Conservation (phyloP, 495 filamentous ascomycete species). For the Chaetomidium leptoderma region DNA sequence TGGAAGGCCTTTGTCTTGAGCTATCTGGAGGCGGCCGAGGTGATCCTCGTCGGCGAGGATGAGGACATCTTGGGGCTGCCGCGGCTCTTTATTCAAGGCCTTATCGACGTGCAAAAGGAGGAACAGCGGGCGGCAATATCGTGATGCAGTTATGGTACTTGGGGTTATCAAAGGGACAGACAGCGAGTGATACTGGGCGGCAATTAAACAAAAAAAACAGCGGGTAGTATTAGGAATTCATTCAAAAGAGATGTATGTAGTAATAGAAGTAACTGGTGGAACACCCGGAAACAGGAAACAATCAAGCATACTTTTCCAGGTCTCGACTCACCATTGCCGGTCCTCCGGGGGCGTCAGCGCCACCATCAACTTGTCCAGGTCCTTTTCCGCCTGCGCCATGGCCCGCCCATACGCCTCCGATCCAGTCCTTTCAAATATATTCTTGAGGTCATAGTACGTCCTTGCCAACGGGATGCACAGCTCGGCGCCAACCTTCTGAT, state of each 20-base stretch:
- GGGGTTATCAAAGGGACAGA: no score
- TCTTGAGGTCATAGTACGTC: constrained; percentile 1
- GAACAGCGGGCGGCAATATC: background rate
- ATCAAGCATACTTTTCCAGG: no score
- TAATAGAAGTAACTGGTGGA: no score
- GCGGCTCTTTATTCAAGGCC: background rate
- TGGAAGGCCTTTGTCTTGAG: background rate
- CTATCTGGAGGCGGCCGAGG: background rate
- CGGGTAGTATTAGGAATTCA: no score
- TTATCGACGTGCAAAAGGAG: background rate
- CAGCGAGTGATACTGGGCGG: no score
- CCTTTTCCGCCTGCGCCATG: background rate
- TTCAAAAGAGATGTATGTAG: no score
- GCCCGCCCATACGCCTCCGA: background rate
- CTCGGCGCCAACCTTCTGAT: background rate
- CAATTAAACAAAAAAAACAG: no score
- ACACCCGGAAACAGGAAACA: no score
- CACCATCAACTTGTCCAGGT: background rate
- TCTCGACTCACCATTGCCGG: background rate
- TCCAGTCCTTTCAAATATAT: background rate
- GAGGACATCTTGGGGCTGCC: background rate
- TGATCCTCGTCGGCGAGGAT: background rate
- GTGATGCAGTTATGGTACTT: no score
- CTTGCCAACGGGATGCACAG: background rate
- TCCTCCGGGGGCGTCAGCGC: background rate